phyloP scores from a whole-genome alignment of 306 rosid genomes.

The Prosopis cineraria region DNA sequence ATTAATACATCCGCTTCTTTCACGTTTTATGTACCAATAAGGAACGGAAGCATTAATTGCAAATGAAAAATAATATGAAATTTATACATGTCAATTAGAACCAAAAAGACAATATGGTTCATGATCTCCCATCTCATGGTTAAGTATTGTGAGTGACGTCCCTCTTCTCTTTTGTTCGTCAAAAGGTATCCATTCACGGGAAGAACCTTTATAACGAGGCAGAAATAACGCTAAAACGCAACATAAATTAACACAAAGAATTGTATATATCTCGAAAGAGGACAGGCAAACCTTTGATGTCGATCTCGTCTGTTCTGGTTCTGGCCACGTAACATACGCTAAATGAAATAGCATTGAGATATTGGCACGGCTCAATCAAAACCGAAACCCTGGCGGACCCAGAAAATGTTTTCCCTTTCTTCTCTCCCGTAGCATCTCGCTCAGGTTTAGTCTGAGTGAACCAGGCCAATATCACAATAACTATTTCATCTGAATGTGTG shows the following conservation, averaged over 20 bases:
- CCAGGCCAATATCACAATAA: slow-evolving; percentile 76
- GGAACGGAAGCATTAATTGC: neutral
- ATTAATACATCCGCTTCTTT: neutral
- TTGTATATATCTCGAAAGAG: neutral
- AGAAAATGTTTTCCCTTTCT: neutral
- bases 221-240: neutral
- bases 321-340: neutral
- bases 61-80: neutral
- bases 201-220: neutral
- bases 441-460: slow-evolving; percentile 56
- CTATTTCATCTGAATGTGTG: slow-evolving; percentile 42
- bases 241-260: neutral
- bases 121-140: neutral
- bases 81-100: neutral
- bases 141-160: neutral
- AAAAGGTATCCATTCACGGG: neutral
- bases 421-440: neutral
- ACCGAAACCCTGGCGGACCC: neutral
- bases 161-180: neutral
- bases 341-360: slow-evolving; percentile 61
- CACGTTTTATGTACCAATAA: neutral
- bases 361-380: slow-evolving; percentile 92
- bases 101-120: neutral
- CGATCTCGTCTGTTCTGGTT: neutral
- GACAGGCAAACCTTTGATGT: slow-evolving; percentile 27